A percentile compares a stretch with the other conserved stretches of the same genome.
Conservation (phyloP, 805 yeast species). For the Ogataea pilisensis region DNA sequence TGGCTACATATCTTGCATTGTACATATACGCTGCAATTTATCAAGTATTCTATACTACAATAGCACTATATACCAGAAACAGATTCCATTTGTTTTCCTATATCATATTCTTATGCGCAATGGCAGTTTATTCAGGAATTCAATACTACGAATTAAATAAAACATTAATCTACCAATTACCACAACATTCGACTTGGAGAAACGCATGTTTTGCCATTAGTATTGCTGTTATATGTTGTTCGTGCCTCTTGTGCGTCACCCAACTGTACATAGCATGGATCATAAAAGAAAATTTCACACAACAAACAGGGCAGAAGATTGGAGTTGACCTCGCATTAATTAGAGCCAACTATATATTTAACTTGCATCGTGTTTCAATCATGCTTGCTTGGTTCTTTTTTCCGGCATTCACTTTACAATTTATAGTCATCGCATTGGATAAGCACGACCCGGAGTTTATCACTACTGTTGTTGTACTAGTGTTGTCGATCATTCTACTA, state of each 20-base stretch:
- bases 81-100: constrained; percentile 33
- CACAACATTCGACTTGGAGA: constrained; percentile 22
- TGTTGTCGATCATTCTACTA: constrained; percentile 30
- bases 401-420: constrained; percentile 43
- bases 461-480: constrained; percentile 31
- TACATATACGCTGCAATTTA: constrained; percentile 42
- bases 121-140: constrained; percentile 43
- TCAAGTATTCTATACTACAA: constrained; percentile 34
- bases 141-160: constrained; percentile 35
- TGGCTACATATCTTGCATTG: constrained; percentile 36
- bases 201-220: constrained; percentile 34
- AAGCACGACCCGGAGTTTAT: constrained; percentile 38
- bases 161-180: constrained; percentile 19
- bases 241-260: constrained; percentile 31
- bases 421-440: constrained; percentile 36
- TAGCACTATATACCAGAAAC: constrained; percentile 35
- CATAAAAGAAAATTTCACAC: constrained; percentile 10
- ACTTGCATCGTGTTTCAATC: constrained; percentile 34
- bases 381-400: constrained; percentile 36
- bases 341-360: constrained; percentile 33
- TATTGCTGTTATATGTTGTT: constrained; percentile 35
- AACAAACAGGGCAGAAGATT: constrained; percentile 23
- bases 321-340: constrained; percentile 35
- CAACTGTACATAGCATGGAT: constrained; percentile 26
- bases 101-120: constrained; percentile 33